These are phyloP conservation scores for Ustilago hordei DNA, from an alignment of 1,284 basidiomycete genomes.

Conservation along the genomic window DNA sequence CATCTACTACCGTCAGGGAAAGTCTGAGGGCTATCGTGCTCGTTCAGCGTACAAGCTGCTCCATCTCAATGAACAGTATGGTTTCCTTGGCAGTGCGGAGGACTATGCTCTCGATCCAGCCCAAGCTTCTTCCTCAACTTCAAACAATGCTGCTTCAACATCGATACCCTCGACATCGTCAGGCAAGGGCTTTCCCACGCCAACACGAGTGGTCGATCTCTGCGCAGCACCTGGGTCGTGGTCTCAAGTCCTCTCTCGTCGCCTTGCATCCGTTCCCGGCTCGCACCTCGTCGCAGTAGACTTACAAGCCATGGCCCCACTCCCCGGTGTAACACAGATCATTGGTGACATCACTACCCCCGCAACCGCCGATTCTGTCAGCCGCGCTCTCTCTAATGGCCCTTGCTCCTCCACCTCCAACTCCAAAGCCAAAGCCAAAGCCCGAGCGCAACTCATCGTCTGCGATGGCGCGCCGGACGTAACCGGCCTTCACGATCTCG, in stretches of 20 bases:
- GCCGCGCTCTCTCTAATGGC: slow-evolving; percentile 70
- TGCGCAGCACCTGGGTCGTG: slow-evolving; percentile 74
- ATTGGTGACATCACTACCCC: slow-evolving; percentile 74
- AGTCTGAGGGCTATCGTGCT: slow-evolving; percentile 72
- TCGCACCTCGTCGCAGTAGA: slow-evolving; percentile 73
- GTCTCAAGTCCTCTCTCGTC: slow-evolving; percentile 70
- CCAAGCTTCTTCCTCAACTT: slow-evolving; percentile 11
- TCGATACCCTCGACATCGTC: slow-evolving; percentile 3
- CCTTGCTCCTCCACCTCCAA: slow-evolving; percentile 9
- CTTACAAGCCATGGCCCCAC: slow-evolving; percentile 75
- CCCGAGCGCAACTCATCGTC: slow-evolving; percentile 73
- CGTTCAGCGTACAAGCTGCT: slow-evolving; percentile 74
- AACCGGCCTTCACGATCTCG: slow-evolving; percentile 74
- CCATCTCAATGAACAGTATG: slow-evolving; percentile 73
- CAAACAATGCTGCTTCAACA: background rate
- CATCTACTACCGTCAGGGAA: slow-evolving; percentile 73
- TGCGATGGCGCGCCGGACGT: slow-evolving; percentile 76
- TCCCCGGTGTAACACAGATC: slow-evolving; percentile 73
- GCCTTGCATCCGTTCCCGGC: slow-evolving; percentile 59
- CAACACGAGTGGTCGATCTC: slow-evolving; percentile 73
- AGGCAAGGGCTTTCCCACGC: slow-evolving; percentile 18
- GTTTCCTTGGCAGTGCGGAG: slow-evolving; percentile 70
- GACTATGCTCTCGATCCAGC: slow-evolving; percentile 34
- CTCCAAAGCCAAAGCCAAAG: slow-evolving; percentile 54
- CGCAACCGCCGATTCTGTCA: slow-evolving; percentile 72